Base-by-base conservation (phyloP, 208 protist species). In the Trypanosoma avium region DNA sequence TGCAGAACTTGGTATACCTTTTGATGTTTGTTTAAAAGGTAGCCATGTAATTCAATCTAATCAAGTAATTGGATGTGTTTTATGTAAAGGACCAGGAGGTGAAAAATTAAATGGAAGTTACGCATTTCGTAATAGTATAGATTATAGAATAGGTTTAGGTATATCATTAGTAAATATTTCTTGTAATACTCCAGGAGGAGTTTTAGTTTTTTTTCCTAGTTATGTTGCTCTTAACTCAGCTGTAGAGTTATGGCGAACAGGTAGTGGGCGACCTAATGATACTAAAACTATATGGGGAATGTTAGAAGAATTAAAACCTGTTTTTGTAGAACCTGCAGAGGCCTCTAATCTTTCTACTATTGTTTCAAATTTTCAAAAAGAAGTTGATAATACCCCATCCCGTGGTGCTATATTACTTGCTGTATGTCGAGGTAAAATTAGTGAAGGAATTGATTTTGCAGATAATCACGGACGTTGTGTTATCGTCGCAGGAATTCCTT, bases 181-280 rank as follows among this genome's bases (percentile, higher is more conserved):
- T 24, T 83, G 90, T 35, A 79, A 93, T 56, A 86, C 97, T 6
- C 97, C 97, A 9, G 88, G 96, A 40, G 98, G 98, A 33, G 66
- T 98, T 21, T 86, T 99, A 1, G 97, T 99, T 3, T 99, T 99
- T 76, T 99, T 99, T 62, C 95, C 97, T 1, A 95, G 88, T 61
- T 97, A 97, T 63, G 68, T 77, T n/a, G 86, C 87, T 0, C 67
- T 97, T 64, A 76, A 89, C 58, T 66, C 75, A 5, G 79, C 86
- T 12, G 70, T 94, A 24, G 77, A 87, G n/a, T 32, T 92, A 32
- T 97, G 92, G 88, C 72, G 77, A 30, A 59, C 77, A 2, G 84
- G 84, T 19, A 77, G 71, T 29, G 79, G 74, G 12, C 47, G 67
- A 2, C 29, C 48, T 10, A 60, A 69, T 9, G 71, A 80, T 27